phyloP scores from a whole-genome alignment of 495 filamentous ascomycete species.

The Penicillium angulare region DNA sequence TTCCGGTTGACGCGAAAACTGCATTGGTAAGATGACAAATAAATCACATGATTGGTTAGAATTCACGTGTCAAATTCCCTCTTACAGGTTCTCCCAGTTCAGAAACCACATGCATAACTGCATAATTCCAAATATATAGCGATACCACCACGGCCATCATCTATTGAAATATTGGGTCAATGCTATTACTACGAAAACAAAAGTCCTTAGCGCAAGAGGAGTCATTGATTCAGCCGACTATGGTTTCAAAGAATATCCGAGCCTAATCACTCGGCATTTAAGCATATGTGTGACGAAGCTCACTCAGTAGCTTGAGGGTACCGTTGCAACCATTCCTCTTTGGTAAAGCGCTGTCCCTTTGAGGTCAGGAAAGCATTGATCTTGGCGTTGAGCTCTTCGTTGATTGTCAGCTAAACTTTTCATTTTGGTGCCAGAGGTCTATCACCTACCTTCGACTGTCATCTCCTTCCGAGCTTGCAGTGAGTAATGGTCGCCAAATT shows the following conservation, averaged over 20 bases:
- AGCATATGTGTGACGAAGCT: no score
- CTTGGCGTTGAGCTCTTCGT: background rate
- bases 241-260: no score
- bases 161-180: no score
- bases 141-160: no score
- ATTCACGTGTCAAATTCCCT: background rate
- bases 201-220: no score
- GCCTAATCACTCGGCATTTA: no score
- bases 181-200: no score
- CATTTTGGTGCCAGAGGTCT: background rate
- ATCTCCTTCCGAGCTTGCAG: background rate
- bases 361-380: background rate
- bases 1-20: background rate
- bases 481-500: slow-evolving; percentile 2
- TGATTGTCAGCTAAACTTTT: background rate
- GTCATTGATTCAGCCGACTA: background rate
- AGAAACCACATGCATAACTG: no score
- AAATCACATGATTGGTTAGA: background rate
- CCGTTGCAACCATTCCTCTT: background rate
- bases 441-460: background rate
- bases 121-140: no score
- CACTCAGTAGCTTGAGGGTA: background rate
- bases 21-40: background rate
- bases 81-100: background rate
- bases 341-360: background rate